Percentiles rank a stretch among this genome's conserved stretches.
Evolutionary conservation across 2,329 filamentous ascomycete species (phyloP).

Genomic region (Colletotrichum camelliae): DNA sequence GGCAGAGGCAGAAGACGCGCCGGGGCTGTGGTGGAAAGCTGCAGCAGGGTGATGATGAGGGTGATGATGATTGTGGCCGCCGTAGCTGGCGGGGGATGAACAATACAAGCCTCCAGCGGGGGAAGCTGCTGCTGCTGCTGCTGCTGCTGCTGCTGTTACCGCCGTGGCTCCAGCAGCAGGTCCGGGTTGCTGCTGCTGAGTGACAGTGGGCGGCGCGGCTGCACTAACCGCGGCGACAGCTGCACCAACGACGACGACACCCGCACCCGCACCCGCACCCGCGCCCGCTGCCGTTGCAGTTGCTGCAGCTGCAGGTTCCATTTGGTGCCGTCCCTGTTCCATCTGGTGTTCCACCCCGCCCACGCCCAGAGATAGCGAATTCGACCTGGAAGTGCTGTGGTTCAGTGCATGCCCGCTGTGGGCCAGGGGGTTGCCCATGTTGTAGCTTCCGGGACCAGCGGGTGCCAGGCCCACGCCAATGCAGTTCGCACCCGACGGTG

Average conservation of each 20-base stretch:
- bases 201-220: background rate
- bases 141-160: background rate
- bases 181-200: background rate
- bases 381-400: background rate
- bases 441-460: background rate
- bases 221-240: background rate
- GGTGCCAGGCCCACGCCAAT: background rate
- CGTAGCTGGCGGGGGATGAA: background rate
- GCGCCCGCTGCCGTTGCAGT: background rate
- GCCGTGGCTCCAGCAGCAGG: background rate
- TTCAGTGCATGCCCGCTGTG: background rate
- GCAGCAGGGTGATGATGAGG: background rate
- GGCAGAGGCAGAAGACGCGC: background rate
- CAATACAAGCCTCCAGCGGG: background rate
- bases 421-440: background rate
- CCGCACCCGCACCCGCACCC: background rate
- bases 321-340: background rate
- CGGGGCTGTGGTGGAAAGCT: background rate
- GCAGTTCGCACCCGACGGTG: background rate
- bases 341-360: background rate
- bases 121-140: background rate
- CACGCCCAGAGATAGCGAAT: background rate
- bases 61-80: background rate
- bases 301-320: background rate
- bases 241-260: background rate